phyloP scores from a whole-genome alignment of 1,284 basidiomycete genomes.

The Baeospora myosura region DNA sequence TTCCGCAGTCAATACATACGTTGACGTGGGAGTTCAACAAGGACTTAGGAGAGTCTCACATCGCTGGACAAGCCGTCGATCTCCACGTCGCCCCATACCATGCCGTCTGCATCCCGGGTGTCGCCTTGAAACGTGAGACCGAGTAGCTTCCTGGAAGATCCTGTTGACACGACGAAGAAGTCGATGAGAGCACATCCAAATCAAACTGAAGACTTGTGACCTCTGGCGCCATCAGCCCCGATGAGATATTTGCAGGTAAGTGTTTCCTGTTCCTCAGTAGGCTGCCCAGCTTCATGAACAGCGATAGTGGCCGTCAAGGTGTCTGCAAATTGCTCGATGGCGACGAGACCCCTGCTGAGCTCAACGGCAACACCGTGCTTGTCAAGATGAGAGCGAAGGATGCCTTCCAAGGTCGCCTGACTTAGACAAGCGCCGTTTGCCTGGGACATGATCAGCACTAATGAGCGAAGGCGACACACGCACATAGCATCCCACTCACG shows the following conservation, averaged over 20 bases:
- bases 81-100: conserved; percentile 24
- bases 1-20: too few species aligned
- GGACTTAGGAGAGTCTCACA: conserved; percentile 14
- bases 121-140: conserved; percentile 25
- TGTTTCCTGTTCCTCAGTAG: conserved; percentile 14
- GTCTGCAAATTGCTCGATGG: conserved; percentile 23
- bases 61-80: conserved; percentile 22
- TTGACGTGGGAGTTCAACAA: conserved; percentile 12
- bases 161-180: conserved; percentile 21
- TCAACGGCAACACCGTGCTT: conserved; percentile 21
- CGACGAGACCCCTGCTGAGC: conserved; percentile 22
- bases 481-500: conserved; percentile 10
- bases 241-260: conserved; percentile 25
- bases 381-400: conserved; percentile 24
- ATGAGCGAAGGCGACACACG: neutral
- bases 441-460: conserved; percentile 6
- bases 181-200: conserved; percentile 15
- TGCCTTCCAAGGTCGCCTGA: conserved; percentile 24
- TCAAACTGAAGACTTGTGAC: too few species aligned
- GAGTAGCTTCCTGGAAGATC: conserved; percentile 21
- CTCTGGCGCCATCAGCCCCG: conserved; percentile 30
- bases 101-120: conserved; percentile 20
- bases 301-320: conserved; percentile 19
- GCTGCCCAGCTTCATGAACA: conserved; percentile 7
- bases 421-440: conserved; percentile 22